Conservation (phyloP, 352 stramenopile genomes). For the Halophytophthora batemanensis region DNA sequence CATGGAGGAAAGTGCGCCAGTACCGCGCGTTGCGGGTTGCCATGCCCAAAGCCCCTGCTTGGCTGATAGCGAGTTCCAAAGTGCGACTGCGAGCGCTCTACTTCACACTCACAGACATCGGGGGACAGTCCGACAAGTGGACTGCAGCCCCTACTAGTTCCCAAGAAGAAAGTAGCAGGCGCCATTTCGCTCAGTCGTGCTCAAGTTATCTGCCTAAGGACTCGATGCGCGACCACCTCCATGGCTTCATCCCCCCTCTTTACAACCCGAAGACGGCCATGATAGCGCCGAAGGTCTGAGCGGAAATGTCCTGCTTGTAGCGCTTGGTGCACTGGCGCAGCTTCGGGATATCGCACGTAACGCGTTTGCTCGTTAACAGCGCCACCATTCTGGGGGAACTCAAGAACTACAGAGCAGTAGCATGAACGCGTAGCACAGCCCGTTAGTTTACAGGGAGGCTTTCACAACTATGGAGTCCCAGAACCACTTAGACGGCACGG, state of each 20-base stretch:
- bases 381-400: slow-evolving; percentile 57
- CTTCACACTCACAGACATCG: no score
- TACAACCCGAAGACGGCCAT: slow-evolving; percentile 48
- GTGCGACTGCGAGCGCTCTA: slow-evolving; percentile 1
- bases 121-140: no score
- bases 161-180: no score
- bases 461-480: background rate
- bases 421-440: background rate
- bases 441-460: no score
- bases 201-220: background rate
- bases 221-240: background rate
- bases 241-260: background rate
- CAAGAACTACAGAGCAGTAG: slow-evolving; percentile 41
- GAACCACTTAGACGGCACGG: background rate
- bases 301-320: slow-evolving; percentile 56
- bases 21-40: slow-evolving; percentile 38
- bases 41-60: slow-evolving; percentile 5
- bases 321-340: slow-evolving; percentile 58
- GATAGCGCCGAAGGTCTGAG: slow-evolving; percentile 35
- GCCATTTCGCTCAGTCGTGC: no score
- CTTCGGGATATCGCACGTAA: slow-evolving; percentile 34
- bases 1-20: slow-evolving; percentile 41
- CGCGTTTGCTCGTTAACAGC: slow-evolving; percentile 40
- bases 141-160: no score
- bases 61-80: slow-evolving; percentile 13